Base-by-base conservation (phyloP, 2,329 filamentous ascomycete genomes). In the Diaporthe capsici region DNA sequence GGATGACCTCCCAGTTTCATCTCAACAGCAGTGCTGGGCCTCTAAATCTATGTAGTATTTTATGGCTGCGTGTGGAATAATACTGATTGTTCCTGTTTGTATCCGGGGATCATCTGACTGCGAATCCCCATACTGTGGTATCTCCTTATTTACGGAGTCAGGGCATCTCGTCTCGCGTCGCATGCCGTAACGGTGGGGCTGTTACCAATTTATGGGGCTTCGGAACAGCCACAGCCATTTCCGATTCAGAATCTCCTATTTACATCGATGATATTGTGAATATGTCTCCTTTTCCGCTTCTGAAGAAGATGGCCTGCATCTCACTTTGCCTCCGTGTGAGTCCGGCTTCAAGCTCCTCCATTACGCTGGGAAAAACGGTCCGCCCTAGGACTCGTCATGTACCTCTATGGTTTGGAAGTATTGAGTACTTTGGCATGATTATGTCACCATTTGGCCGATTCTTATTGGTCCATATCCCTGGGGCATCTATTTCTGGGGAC, bases 111-210 rank as follows among this genome's bases (percentile, higher is more conserved):
- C 65, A 70, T 53, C 65, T 70, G 49, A 37, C 65, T 28, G 34
- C 25, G 31, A 20, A 39, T 70, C 49, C 49, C 34, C 65, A 55
- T 55, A 55, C 65, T 70, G 49, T 55, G 49, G 34, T 42, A 42
- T 55, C 65, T 70, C 65, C 65, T 70, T 70, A 55, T 70, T 70
- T 70, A 70, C 65, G 65, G 65, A 70, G 65, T 39, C 49, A 39
- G 65, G 49, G 49, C 49, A 70, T 70, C 65, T 70, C 49, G 65
- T 70, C 65, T 70, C 65, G 65, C 65, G 65, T 70, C 65, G 65
- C 65, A 70, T 55, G 65, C 65, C 49, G 65, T 55, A 42, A 55
- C 49, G 47, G 65, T 70, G 65, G 65, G 65, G 65, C 65, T 42
- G 65, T 70, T 49, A 39, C 65, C 65, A 55, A 55, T 53, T 70